Base-by-base conservation (phyloP, 352 stramenopile genomes). In the Globisporangium perplexum region DNA sequence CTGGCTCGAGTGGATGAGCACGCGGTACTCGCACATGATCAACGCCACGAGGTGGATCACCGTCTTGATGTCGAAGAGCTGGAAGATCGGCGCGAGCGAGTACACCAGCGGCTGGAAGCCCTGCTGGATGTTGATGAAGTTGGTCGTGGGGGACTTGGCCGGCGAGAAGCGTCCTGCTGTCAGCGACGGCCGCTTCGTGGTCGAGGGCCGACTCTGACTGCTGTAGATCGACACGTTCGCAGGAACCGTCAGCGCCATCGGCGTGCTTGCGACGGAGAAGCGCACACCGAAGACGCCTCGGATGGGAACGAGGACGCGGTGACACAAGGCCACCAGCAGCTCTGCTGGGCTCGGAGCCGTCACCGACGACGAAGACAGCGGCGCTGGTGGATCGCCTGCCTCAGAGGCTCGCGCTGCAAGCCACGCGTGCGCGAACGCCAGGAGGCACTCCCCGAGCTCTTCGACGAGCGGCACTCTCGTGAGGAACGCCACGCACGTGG, bases 1-100 rank as follows among this genome's bases (percentile, higher is more conserved):
- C 43, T 92, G 76, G 7, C 68, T 71, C 41, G 82, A 91, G 53
- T 94, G 84, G 18, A 94, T 68, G 12, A 94, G 71, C 20, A 94
- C 57, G 1, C 82, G 79, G 50, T 88, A 93, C 57, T 94, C 84
- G 41, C 78, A 91, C 18, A 94, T 65, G 31, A 88, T 66, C 20
- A 94, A 54, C 14, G 71, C 62, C 0, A 86, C 66, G 52, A 93
- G 67, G 47, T 90, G 62, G 28, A 93, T 68, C 26, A 90, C 63
- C 1, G 68, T 85, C 63, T 88, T 87, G 46, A 89, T 67, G 39
- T 88, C 77, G 42, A 94, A 90, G 23, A 79, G 60, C 53, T 83
- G 63, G 46, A 94, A 93, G 31, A 94, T 68, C 12, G 74, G 64
- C 14, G 68, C 59, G 7, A 94, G 62, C 8, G 79, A 85, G 50